Conservation (phyloP, 1,139 yeast species). For the Candida mesenterica region DNA sequence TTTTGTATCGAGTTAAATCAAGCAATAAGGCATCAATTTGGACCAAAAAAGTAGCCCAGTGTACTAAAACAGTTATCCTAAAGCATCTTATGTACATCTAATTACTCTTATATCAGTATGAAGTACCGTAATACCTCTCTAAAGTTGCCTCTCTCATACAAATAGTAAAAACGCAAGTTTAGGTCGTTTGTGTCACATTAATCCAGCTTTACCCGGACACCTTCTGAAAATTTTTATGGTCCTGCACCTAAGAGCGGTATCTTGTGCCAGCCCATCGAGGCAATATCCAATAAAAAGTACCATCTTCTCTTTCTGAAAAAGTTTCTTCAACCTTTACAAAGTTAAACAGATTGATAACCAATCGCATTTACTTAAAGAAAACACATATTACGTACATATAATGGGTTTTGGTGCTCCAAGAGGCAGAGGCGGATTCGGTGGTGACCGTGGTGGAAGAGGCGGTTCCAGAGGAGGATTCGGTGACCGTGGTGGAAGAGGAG, state of each 20-base stretch:
- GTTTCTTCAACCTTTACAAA: not conserved
- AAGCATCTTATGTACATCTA: not conserved
- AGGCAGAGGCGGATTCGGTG: conserved; percentile 30
- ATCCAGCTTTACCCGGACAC: not conserved
- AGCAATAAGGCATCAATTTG: too few relatives aligned
- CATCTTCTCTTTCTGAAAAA: too few relatives aligned
- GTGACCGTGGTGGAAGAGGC: conserved; percentile 39
- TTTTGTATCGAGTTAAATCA: too few relatives aligned
- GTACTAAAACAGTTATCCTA: not conserved
- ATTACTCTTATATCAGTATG: not conserved
- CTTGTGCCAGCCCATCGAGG: too few relatives aligned
- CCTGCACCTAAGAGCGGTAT: too few relatives aligned
- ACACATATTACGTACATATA: not conserved
- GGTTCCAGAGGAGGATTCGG: conserved; percentile 49
- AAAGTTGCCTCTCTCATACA: not conserved
- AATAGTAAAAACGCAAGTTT: not conserved
- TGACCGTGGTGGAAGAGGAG: conserved; percentile 31
- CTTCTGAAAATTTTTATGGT: not conserved
- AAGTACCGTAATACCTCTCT: not conserved
- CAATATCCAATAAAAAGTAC: not conserved
- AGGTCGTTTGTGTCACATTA: not conserved
- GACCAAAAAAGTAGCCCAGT: not conserved
- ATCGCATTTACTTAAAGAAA: not conserved
- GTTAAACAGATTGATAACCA: not conserved
- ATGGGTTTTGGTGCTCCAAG: conserved; percentile 2